Base-by-base conservation (phyloP, 2,329 filamentous ascomycete genomes). In the Colletotrichum orchidophilum region DNA sequence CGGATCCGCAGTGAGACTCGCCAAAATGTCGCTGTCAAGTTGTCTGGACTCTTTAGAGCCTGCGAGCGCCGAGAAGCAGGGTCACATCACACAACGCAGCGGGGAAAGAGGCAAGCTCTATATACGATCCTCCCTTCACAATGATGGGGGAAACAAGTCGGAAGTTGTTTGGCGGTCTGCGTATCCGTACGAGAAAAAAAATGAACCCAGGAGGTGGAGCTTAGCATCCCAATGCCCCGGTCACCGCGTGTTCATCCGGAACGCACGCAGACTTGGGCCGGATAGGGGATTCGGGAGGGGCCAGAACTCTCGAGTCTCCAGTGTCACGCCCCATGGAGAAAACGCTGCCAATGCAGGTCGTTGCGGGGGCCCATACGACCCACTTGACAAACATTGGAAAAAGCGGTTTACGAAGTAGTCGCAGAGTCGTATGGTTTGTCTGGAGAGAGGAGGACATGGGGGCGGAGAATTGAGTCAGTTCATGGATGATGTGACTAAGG, bases 401-500 rank as follows among this genome's bases (percentile, higher is more conserved):
- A 53, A 60, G 49, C 15, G 49, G 4, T 27, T 27, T 18, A 13
- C 49, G 13, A 52, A 52, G 49, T 12, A 12, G n/a, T 24, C 35
- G 35, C 11, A 13, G n/a, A 21, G 46, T 70, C 24, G 53, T 57
- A 33, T 54, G 60, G 26, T 35, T 33, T 24, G 13, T 26, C 33
- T 11, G 27, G 5, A 24, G 29, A 59, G 53, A 57, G 35, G 15
- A n/a, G 33, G 31, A 54, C 12, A 39, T 42, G 57, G 39, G 31
- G 63, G 50, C 67, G 67, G 63, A 70, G 67, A 70, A 70, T 57
- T 57, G 67, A 66, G 67, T 70, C 67, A 70, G 67, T 70, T 46
- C 50, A 13, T 27, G n/a, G 42, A 60, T 33, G 66, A 59, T 35
- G 33, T 55, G 49, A 35, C 39, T n/a, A 55, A 33, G 49, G 57